Base-by-base conservation (phyloP, 2,329 filamentous ascomycete genomes). In the Phaeosphaeriaceae sp. region DNA sequence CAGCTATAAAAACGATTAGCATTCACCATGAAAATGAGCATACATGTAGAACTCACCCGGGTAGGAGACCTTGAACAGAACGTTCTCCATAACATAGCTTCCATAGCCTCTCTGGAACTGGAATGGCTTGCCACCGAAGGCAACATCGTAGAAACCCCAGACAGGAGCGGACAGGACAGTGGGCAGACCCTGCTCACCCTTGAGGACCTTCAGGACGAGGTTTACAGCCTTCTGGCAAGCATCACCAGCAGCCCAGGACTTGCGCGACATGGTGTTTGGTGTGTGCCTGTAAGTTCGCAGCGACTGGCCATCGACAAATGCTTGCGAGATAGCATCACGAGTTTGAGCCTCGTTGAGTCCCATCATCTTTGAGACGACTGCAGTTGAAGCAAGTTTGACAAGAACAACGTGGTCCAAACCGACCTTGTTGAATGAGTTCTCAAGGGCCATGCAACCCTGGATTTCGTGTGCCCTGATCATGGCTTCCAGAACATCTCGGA, bases 401-500 rank as follows among this genome's bases (percentile, higher is more conserved):
- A 97, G 83, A 46, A 97, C 90, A 58, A 99, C 94, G 78, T 99
- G 94, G 80, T 99, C 94, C 52, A 99, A 82, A 52, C 94, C 94
- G 73, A 97, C 94, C 81, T 93, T 96, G 85, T 99, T 99, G 86
- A 87, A 97, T 45, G 92, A 96, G 84, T 99, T 99, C 78, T 97
- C 88, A 50, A 99, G 84, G 48, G 94, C 94, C 74, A 99, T 81
- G 77, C 92, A 95, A 67, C 94, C 94, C 82, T 99, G 94, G 70
- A 99, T 96, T 77, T 99, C 94, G 77, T 99, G 94, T 65, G 94
- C 94, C 84, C 96, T 96, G 83, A 97, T 95, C 91, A 97, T 97
- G 64, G 84, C 92, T 83, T 97, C 92, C 60, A 99, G 84, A 32
- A 99, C 87, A 69, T 97, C 93, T 73, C 87, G 87, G 72, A 97